Evolutionary conservation across 805 yeast genomes (phyloP).

Genomic region (Wickerhamiella nectarea): DNA sequence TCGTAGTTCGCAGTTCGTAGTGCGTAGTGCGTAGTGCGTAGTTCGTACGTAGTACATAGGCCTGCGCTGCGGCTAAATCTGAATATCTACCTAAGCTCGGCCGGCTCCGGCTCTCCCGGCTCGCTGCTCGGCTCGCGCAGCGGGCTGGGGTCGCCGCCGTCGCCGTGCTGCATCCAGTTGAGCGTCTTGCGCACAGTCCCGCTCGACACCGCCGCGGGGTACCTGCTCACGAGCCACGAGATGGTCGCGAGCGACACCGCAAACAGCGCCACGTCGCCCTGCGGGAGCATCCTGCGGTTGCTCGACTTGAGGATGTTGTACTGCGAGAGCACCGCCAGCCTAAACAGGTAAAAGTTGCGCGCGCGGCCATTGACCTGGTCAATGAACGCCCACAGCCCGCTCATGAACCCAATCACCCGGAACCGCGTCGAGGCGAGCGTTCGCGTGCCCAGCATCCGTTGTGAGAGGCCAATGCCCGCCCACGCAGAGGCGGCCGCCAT

Average conservation of each 20-base stretch:
- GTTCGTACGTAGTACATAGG: too few species aligned
- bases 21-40: too few species aligned
- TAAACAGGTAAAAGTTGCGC: constrained; percentile 25
- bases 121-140: too few species aligned
- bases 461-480: constrained; percentile 29
- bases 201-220: constrained; percentile 17
- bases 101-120: too few species aligned
- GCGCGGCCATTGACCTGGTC: constrained; percentile 25
- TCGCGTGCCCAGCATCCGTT: constrained; percentile 23
- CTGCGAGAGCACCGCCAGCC: constrained; percentile 28
- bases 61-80: too few species aligned
- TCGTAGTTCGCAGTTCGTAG: too few species aligned
- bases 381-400: constrained; percentile 31
- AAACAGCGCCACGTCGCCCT: constrained; percentile 26
- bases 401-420: constrained; percentile 33
- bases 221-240: constrained; percentile 12
- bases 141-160: constrained; percentile 18
- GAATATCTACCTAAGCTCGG: too few species aligned
- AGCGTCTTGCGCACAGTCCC: constrained; percentile 21
- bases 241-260: constrained; percentile 23
- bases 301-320: constrained; percentile 24
- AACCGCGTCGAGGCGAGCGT: constrained; percentile 25
- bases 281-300: constrained; percentile 19
- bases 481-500: constrained; percentile 28
- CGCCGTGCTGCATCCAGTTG: constrained; percentile 24